Base-by-base conservation (phyloP, 768 basidiomycete genomes). In the Boletus subcaerulescens region DNA sequence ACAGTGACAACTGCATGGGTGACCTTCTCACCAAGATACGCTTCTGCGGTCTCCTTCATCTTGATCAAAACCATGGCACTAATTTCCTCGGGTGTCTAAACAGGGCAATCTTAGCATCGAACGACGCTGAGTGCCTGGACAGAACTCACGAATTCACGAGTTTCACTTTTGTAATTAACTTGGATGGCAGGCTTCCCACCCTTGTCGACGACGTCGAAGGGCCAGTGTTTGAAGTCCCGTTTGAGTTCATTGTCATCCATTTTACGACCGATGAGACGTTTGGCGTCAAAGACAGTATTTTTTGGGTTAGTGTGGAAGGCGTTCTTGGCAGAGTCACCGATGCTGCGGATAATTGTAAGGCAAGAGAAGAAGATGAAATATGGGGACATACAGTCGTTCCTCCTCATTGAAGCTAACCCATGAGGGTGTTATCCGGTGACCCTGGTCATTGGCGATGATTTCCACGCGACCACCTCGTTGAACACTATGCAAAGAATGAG, bases 1-100 rank as follows among this genome's bases (percentile, higher is more conserved):
- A 98, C 96, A 46, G 96, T 98, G 70, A 98, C 92, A 47, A 98
- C 95, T 55, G 96, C 95, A 73, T 98, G 92, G 56, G 93, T 93
- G 70, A 98, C 94, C 73, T 91, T 89, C 67, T 93, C 83, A 65
- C 94, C 94, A 56, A 98, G 89, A 76, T 96, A 98, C 17, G 94
- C 90, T 80, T 98, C 96, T 53, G 96, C 96, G 26, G 93, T 98
- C 79, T 98, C 96, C 82, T 97, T 98, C 96, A 98, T 98, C 82
- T 98, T 98, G 56, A 73, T 77, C 52, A 98, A 79, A 65, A 98
- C 82, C 96, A 98, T 98, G 54, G 96, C 94, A 41, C 86, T 90
- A 63, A 98, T 85, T 76, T 97, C 93, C 72, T 96, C 94, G 8
- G 94, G 90, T 1, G 91, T 86, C 92, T 93, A 43, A 17, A n/a